Evolutionary conservation across 2,329 filamentous ascomycete species (phyloP).

Genomic region (Fusarium acutatum): DNA sequence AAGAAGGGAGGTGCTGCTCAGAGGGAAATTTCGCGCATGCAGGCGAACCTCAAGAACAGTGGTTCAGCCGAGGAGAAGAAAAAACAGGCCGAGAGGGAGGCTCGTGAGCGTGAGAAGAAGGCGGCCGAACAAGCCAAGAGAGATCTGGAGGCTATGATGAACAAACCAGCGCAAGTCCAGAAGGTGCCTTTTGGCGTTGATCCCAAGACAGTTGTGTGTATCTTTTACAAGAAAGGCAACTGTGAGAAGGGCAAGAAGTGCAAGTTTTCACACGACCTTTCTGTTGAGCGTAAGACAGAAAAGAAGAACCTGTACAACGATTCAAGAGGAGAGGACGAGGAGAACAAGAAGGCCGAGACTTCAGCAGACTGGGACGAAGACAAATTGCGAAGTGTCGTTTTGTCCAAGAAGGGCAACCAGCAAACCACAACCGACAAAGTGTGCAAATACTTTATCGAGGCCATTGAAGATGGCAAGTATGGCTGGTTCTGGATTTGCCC

Average conservation of each 20-base stretch:
- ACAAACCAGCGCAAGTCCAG: slow-evolving; percentile 93
- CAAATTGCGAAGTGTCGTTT: slow-evolving; percentile 87
- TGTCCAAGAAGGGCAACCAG: slow-evolving; percentile 98
- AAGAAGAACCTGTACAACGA: slow-evolving; percentile 95
- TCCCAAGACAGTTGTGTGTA: slow-evolving; percentile 95
- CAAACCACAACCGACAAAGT: slow-evolving; percentile 96
- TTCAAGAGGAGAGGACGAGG: slow-evolving; percentile 73
- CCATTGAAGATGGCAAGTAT: slow-evolving; percentile 98
- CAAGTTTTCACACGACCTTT: slow-evolving; percentile 94
- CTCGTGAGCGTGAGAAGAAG: slow-evolving; percentile 86
- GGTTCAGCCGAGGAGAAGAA: slow-evolving; percentile 89
- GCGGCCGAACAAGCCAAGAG: slow-evolving; percentile 85
- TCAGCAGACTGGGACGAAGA: slow-evolving; percentile 99
- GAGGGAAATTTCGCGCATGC: slow-evolving; percentile 87
- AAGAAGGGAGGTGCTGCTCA: slow-evolving; percentile 95
- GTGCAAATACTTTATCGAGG: slow-evolving; percentile 98
- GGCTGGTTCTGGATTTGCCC: slow-evolving; percentile 99
- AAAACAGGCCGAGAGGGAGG: slow-evolving; percentile 72
- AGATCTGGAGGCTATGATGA: slow-evolving; percentile 83
- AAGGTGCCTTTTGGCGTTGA: slow-evolving; percentile 98
- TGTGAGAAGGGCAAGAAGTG: slow-evolving; percentile 98
- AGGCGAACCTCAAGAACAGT: slow-evolving; percentile 75
- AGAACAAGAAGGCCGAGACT: slow-evolving; percentile 87
- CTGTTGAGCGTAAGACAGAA: slow-evolving; percentile 88
- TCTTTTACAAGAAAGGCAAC: slow-evolving; percentile 96